Evolutionary conservation across 257 asterid genomes (phyloP), one percentile per base, ranked within the genome.

Genomic region (Eustoma russellianum): DNA sequence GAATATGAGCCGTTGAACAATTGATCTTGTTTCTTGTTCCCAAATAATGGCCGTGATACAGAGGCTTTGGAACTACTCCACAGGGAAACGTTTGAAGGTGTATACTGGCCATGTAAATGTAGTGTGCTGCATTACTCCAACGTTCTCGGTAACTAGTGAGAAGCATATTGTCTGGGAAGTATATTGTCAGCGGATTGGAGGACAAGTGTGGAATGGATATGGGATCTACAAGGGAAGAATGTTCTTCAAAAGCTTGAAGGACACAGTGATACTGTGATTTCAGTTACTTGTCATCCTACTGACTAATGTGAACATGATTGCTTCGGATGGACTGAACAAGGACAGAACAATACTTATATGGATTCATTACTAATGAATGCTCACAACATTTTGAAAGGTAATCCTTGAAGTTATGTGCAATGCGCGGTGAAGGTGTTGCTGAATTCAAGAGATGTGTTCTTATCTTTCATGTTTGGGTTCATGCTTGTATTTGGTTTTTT

Each of bases 171-270:
- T n/a, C n/a, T n/a, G 95, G 73, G 79, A 89, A 79, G 83, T 85
- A 78, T 69, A 76, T 85, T 43, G 94, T 89, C 19, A 79, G 93
- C 60, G 94, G 97, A 30, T 89, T 95, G 0, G 95, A 89, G 66
- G 95, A 89, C 74, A 75, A 63, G 18, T 81, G 90, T 44, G 75
- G 83, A n/a, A 10, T 89, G 79, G 74, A 45, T 89, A 52, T 89
- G 97, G 97, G 75, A 79, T 73, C 70, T 89, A 67, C 95, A 85
- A 69, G 87, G 83, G 33, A 83, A 77, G 66, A 76, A 76, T 50
- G 17, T 79, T 74, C 70, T 83, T 41, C 97, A 85, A 67, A 86
- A 76, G 78, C 94, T 85, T 14, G 95, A 86, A 68, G 97, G 95
- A 11, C 95, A 89, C 70, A 79, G 76, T 3, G 97, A 86, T 65